Evolutionary conservation across 2,329 filamentous ascomycete genomes (phyloP), one percentile per base, ranked within the genome.

Genomic region (Botrytis tulipae): DNA sequence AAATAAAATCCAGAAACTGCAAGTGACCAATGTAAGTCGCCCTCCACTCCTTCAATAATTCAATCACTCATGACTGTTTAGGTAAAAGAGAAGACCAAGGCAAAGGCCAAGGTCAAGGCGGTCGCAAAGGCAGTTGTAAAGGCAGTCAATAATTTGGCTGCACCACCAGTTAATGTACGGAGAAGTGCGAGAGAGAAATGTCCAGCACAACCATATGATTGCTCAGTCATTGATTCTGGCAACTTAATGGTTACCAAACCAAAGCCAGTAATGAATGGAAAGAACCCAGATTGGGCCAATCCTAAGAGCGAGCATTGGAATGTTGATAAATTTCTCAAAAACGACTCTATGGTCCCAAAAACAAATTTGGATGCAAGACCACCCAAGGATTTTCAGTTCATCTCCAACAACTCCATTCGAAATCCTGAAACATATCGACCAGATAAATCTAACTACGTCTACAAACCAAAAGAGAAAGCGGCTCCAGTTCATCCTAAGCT

Each of bases 401-500:
- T 72, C 12, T 29, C 22, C 22, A 68, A 72, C 4, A 62, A 68
- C 22, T 60, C 35, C 6, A 25, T 72, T 22, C 37, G 51, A 20
- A 42, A 72, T 37, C 20, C 65, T 18, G 18, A 20, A 7, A 29
- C 51, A 22, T 72, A 72, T 60, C 71, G 71, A 42, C 71, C 62
- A 0, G 62, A 72, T 3, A 57, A 32, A n/a, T 71, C 40, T 32
- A 62, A 20, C 32, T 16, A 48, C 22, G 42, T 51, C 42, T 22
- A 37, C 37, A 32, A 20, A 29, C 20, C 60, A n/a, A 66, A 29
- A 32, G 25, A 63, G 6, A 42, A 48, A 74, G 35, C 40, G 18
- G 40, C 32, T 22, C 37, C 25, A n/a, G 67, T 65, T 44, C 78
- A 80, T 66, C 79, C 79, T 18, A 78, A 75, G 40, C 69, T 80